phyloP scores from a whole-genome alignment of 176 grass and related monocot genomes.

The Alloteropsis semialata region DNA sequence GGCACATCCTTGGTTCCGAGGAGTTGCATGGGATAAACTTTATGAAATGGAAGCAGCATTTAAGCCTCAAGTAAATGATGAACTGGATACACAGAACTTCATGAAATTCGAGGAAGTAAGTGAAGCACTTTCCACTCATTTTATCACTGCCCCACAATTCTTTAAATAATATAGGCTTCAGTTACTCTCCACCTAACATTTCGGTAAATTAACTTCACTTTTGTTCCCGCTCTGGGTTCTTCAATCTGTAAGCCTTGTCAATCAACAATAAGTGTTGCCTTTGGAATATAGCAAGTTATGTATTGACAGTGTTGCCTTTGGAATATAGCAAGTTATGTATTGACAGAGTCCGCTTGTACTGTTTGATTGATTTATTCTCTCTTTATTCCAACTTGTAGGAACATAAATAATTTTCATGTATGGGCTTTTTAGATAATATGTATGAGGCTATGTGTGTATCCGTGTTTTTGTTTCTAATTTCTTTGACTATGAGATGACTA shows the following conservation, averaged over 20 bases:
- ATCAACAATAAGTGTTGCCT: not conserved
- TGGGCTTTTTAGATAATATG: too few species aligned
- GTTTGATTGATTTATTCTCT: conserved; percentile 29
- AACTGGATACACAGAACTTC: conserved; percentile 91
- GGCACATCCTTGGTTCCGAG: conserved; percentile 84
- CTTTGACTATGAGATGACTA: not conserved
- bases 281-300: conserved; percentile 12
- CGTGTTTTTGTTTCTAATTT: conserved; percentile 1
- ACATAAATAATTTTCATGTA: not conserved
- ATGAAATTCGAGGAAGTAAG: conserved; percentile 81
- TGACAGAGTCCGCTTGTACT: not conserved
- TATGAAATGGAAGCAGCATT: conserved; percentile 95
- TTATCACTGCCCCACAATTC: conserved; percentile 12
- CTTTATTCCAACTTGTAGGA: conserved; percentile 10
- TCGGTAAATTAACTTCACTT: conserved; percentile 1
- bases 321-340: not conserved
- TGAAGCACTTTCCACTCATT: not conserved
- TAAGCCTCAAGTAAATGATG: conserved; percentile 69
- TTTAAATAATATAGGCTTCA: not conserved
- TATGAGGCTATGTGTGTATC: not conserved
- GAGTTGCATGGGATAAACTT: conserved; percentile 65
- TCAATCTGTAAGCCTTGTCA: not conserved
- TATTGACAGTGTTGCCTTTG: too few species aligned
- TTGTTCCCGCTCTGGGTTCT: conserved; percentile 13
- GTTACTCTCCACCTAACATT: not conserved